Evolutionary conservation across 176 grass and related monocot genomes (phyloP), one percentile per base, ranked within the genome.

Genomic region (Eremochloa ophiuroides): DNA sequence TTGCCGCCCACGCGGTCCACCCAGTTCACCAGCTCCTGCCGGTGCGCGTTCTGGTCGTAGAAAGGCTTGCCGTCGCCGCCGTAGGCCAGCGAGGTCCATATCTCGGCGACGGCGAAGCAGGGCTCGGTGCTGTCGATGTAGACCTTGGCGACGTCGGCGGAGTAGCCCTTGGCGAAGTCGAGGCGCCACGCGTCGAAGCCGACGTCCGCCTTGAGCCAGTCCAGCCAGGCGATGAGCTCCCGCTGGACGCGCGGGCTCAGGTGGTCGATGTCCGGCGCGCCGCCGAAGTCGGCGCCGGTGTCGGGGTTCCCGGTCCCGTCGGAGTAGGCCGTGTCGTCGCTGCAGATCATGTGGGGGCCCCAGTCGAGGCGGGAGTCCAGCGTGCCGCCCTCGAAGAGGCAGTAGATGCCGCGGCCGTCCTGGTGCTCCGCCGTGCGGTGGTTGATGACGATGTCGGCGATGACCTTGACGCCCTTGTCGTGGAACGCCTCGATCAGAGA

Each of bases 361-460:
- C 94, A 97, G 84, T 97, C 91, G 18, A 97, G 89, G n/a, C 82
- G 75, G 17, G 64, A 34, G 87, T 90, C 94, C 2, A 84, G 8
- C 2, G 91, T 93, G 38, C 91, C 87, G 47, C 94, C 91, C 81
- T 93, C 94, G 75, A 97, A 97, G 28, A 85, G 15, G 64, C 91
- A 93, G 61, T 97, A 91, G 77, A 93, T 89, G 37, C 91, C 94
- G 13, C 88, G 72, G 3, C 68, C 35, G 75, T 93, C 84, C 39
- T 81, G 78, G 42, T 56, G 70, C 79, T 97, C 88, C 10, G 94
- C 91, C 65, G 88, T 91, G 40, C 94, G 88, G 78, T 97, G 94
- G 80, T 97, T 97, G 91, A 97, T 97, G 56, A 97, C 94, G 64
- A 93, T 89, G 82, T 97, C 94, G 28, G 94, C 94, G 80, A 93